Evolutionary conservation across 345 rosid species (phyloP), one percentile per base, ranked within the genome.

Genomic region (Citrus glauca): DNA sequence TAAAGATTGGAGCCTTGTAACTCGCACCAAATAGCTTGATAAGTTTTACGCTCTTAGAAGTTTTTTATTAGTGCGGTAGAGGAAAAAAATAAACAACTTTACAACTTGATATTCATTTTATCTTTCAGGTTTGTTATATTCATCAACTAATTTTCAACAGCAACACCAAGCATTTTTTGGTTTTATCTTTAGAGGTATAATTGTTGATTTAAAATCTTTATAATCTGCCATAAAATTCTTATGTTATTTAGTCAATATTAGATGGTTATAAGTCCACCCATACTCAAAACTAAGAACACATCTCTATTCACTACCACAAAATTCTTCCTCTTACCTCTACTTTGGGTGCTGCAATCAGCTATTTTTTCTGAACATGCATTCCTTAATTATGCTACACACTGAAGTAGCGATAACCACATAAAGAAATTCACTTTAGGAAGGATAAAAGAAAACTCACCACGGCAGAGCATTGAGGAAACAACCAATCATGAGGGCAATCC

Each of bases 401-500:
- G 13, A 53, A 17, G 28, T 30, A 30, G 35, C 25, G n/a, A 9
- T 25, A 45, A 22, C n/a, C 35, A 42, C 27, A 19, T 32, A 19
- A 20, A 42, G 37, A 30, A 62, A 11, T 69, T 28, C 73, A 24
- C 73, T 32, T 48, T 25, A 66, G 40, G 73, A 16, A 27, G 56
- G 24, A 48, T 71, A 35, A 53, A 28, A 35, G 13, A 32, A 28
- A 62, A 72, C 89, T 86, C 86, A 96, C 99, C 93, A 94, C 97
- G 22, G 99, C 97, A 55, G 95, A 92, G 85, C 98, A 96, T 53
- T 91, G 99, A 77, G 97, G 98, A 89, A 96, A 96, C 89, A 96
- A 83, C 99, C 99, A 96, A 88, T 96, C 99, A 70, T 96, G 98
- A 69, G 99, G 99, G 80, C 98, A 92, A 69, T 96, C 99, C 77